Conservation (phyloP, 2,329 filamentous ascomycete species). For the Fusarium sp. region DNA sequence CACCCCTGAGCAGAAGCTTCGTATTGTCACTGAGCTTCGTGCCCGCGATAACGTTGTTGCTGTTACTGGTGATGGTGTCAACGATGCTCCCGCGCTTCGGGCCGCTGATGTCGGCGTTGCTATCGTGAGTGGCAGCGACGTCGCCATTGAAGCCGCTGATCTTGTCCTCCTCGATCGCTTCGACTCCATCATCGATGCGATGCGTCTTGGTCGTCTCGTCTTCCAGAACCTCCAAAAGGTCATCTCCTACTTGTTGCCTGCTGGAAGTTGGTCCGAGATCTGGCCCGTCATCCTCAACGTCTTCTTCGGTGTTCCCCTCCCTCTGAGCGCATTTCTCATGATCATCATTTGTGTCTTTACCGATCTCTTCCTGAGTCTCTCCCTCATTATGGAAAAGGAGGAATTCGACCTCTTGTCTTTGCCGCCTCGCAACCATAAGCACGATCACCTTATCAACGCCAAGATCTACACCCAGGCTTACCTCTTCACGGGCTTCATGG, state of each 20-base stretch:
- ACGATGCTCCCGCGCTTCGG: conserved; percentile 74
- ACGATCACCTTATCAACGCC: conserved; percentile 64
- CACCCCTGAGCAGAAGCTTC: conserved; percentile 76
- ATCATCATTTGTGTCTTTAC: conserved; percentile 70
- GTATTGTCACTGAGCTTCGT: conserved; percentile 78
- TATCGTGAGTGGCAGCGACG: conserved; percentile 73
- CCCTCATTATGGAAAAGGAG: conserved; percentile 67
- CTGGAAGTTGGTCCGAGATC: conserved; percentile 67
- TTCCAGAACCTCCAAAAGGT: conserved; percentile 58
- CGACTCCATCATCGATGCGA: conserved; percentile 76
- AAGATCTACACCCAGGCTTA: conserved; percentile 65
- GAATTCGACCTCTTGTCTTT: conserved; percentile 65
- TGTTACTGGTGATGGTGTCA: conserved; percentile 81
- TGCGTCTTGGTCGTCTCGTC: conserved; percentile 58
- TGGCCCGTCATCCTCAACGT: conserved; percentile 69
- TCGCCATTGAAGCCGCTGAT: conserved; percentile 73
- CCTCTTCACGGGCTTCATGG: conserved; percentile 64
- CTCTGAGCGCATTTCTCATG: conserved; percentile 66
- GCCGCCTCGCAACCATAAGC: conserved; percentile 62
- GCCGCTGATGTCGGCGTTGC: conserved; percentile 78
- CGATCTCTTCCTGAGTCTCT: conserved; percentile 63
- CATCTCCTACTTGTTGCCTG: conserved; percentile 60
- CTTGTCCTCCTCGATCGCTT: conserved; percentile 79
- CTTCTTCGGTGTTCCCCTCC: conserved; percentile 65
- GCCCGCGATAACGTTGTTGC: conserved; percentile 69